phyloP scores from a whole-genome alignment of 2,329 filamentous ascomycete genomes.

The Zasmidium angulare region DNA sequence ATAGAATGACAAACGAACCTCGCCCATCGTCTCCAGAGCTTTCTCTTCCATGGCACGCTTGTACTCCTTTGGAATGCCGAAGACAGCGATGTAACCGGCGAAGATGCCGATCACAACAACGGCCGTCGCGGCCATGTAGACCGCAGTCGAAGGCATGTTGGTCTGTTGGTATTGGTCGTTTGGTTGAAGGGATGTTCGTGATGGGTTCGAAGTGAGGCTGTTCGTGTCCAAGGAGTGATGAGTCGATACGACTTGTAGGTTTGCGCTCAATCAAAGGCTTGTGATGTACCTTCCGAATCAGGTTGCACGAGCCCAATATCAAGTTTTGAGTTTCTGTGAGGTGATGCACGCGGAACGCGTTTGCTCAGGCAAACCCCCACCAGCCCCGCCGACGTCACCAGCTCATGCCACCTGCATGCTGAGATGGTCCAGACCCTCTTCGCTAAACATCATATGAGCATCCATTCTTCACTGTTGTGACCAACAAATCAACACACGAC shows the following conservation, averaged over 20 bases:
- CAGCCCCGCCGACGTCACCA: too few species aligned
- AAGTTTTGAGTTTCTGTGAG: background rate
- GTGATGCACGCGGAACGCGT: too few species aligned
- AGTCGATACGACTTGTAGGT: background rate
- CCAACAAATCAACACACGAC: background rate
- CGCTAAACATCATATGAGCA: background rate
- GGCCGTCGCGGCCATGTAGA: conserved; percentile 25
- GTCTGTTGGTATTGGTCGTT: background rate
- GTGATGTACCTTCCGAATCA: background rate
- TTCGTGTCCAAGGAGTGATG: too few species aligned
- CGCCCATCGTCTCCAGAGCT: conserved; percentile 53
- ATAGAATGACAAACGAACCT: conserved; percentile 24
- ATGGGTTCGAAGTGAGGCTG: background rate
- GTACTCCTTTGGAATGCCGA: conserved; percentile 47
- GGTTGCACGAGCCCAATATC: background rate
- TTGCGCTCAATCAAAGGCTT: background rate
- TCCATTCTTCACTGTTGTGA: background rate
- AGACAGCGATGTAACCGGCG: conserved; percentile 45
- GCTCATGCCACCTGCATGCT: background rate
- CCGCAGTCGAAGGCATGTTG: conserved; percentile 27
- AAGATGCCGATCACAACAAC: conserved; percentile 38
- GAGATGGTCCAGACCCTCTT: background rate
- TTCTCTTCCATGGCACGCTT: conserved; percentile 49
- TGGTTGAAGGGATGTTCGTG: background rate
- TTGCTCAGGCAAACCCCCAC: background rate